Conservation (phyloP, 2,329 filamentous ascomycete species). For the Juglanconis sp. region DNA sequence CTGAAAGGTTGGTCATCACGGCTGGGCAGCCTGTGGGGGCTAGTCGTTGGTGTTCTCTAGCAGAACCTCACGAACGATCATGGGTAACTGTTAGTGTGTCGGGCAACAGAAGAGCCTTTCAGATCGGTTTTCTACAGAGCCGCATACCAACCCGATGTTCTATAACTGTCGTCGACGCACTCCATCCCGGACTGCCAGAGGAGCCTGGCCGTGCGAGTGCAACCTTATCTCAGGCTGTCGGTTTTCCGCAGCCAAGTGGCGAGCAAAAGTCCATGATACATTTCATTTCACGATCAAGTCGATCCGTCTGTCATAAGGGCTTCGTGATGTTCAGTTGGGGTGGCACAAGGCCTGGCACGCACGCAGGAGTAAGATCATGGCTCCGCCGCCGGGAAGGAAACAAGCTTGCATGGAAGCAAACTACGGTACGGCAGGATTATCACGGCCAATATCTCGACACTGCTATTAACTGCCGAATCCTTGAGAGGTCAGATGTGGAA, state of each 20-base stretch:
- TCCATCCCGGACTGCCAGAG: background rate
- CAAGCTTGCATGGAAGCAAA: background rate
- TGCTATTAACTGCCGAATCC: background rate
- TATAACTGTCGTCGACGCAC: background rate
- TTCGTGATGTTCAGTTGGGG: background rate
- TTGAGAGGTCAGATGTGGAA: background rate
- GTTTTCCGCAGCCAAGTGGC: background rate
- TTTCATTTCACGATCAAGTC: background rate
- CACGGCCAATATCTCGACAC: background rate
- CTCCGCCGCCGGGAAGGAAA: background rate
- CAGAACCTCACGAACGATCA: background rate
- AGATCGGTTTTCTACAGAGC: background rate
- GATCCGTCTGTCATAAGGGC: background rate
- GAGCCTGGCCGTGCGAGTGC: no score
- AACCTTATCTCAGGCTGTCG: background rate
- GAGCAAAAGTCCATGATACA: background rate
- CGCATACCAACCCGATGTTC: background rate
- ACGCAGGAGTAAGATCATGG: background rate
- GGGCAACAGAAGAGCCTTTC: background rate
- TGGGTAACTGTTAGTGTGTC: no score
- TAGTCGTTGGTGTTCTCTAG: background rate
- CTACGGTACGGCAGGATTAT: background rate
- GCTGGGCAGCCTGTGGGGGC: background rate
- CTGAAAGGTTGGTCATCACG: background rate
- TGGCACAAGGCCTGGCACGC: background rate